Base-by-base conservation (phyloP, 2,329 filamentous ascomycete genomes). In the Calycina marina region DNA sequence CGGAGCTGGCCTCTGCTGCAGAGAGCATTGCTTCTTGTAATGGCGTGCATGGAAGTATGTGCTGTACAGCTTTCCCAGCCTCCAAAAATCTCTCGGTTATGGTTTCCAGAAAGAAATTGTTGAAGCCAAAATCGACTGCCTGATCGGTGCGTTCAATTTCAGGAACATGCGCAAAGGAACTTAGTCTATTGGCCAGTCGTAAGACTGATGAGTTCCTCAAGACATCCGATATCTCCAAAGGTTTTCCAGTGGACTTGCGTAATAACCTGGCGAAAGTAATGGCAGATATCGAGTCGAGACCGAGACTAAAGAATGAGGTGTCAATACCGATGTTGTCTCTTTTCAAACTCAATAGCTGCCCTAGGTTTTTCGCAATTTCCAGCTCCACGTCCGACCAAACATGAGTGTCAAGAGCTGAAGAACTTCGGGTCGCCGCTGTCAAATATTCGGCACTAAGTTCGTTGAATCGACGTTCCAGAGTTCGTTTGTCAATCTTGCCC, bases 11-110 rank as follows among this genome's bases (percentile, higher is more conserved):
- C 4, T 52, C 43, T 15, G 56, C 56, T 6, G 71, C 68, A 3
- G 73, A 76, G 1, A 93, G 61, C 84, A 93, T 93, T 1, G 77
- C 79, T 57, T 92, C 80, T 52, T 94, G 86, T 0, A 94, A 58
- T 1, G 85, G 80, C 2, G 84, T 92, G 49, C 86, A 93, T 1
- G 85, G 85, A 4, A 86, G 56, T 6, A 93, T 62, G 1, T 58
- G 61, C 17, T 67, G 55, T 3, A 79, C 58, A 0, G 43, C 27
- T 4, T 53, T 41, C 14, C 48, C 39, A 15, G 27, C 30, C 9
- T 31, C 18, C 10, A 30, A n/a, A 31, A 53, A 51, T 2, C 18
- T 31, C 4, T 32, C 22, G 2, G 30, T 35, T 4, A 40, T 49
- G 5, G 35, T 39, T 9, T 25, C 10, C 11, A 39, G 6, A 28